Evolutionary conservation across 352 stramenopile genomes (phyloP).

Genomic region (Pythium myriotylum): DNA sequence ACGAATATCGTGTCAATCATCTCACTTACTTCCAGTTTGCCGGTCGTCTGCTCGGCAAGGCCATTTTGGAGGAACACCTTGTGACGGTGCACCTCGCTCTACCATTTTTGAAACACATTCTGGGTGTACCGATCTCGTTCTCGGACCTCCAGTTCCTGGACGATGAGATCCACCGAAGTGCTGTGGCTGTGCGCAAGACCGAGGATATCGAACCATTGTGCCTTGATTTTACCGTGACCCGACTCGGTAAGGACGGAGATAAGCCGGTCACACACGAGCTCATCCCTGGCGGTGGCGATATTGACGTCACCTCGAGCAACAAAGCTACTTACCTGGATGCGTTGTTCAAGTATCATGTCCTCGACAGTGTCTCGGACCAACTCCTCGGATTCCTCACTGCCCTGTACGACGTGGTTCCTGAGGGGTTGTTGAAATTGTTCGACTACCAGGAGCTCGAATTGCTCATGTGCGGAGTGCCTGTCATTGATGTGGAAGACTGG

Average conservation of each 20-base stretch:
- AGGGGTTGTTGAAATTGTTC: conserved; percentile 96
- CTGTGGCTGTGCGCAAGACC: conserved; percentile 67
- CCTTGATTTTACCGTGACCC: conserved; percentile 80
- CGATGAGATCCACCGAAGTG: conserved; percentile 79
- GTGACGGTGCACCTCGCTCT: conserved; percentile 77
- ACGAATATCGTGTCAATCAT: conserved; percentile 54
- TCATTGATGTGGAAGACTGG: conserved; percentile 78
- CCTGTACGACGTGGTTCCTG: conserved; percentile 97
- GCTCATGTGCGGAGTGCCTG: conserved; percentile 94
- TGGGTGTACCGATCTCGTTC: conserved; percentile 87
- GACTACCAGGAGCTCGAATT: conserved; percentile 99
- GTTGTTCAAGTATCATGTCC: conserved; percentile 95
- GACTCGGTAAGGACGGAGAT: conserved; percentile 47
- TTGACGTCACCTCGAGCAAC: conserved; percentile 96
- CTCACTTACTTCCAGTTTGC: conserved; percentile 83
- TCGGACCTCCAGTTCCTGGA: conserved; percentile 91
- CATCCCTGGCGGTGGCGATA: conserved; percentile 83
- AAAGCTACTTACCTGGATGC: conserved; percentile 93
- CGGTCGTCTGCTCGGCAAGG: conserved; percentile 84
- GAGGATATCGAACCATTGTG: conserved; percentile 76
- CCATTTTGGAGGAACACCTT: conserved; percentile 85
- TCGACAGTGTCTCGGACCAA: conserved; percentile 92
- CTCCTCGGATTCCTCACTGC: conserved; percentile 86
- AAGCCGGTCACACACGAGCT: conserved; percentile 84
- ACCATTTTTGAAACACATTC: conserved; percentile 88